A percentile compares a stretch with the other conserved stretches of the same genome.
These are phyloP conservation scores for Stephania yunnanensis DNA, from an alignment of 164 flowering plant genomes.

Conservation along the genomic window DNA sequence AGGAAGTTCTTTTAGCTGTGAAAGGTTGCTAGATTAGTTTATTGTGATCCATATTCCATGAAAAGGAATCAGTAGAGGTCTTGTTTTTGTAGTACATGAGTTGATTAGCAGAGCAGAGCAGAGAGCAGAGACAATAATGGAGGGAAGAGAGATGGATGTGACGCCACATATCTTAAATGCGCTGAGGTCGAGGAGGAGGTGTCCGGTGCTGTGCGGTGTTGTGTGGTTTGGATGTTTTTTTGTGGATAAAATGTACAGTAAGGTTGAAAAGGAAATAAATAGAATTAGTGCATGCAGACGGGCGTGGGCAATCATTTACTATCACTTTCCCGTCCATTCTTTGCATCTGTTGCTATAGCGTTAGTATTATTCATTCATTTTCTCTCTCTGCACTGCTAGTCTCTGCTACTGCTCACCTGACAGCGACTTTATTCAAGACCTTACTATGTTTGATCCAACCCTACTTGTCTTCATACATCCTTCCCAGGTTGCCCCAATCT, in stretches of 20 bases:
- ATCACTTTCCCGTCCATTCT: not conserved
- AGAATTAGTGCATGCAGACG: not conserved
- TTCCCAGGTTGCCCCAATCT: not conserved
- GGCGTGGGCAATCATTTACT: not conserved
- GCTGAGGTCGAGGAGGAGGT: not conserved
- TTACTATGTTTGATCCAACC: not conserved
- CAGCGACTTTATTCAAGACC: not conserved
- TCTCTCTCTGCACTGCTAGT: not conserved
- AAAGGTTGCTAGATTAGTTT: too few relatives aligned
- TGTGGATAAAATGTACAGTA: not conserved
- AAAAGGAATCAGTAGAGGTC: too few relatives aligned
- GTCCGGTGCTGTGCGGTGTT: not conserved
- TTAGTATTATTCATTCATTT: too few relatives aligned
- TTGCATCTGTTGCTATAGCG: not conserved
- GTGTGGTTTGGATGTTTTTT: too few relatives aligned
- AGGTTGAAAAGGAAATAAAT: not conserved
- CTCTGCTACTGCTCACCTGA: not conserved
- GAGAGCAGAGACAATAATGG: not conserved
- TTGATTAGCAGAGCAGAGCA: not conserved
- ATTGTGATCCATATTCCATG: too few relatives aligned
- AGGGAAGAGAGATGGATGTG: not conserved
- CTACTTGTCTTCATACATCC: not conserved
- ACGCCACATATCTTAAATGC: too few relatives aligned
- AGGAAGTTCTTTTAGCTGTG: too few relatives aligned
- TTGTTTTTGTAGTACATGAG: not conserved